Base-by-base conservation (phyloP, 352 stramenopile species). In the Pythium dissotocum region DNA sequence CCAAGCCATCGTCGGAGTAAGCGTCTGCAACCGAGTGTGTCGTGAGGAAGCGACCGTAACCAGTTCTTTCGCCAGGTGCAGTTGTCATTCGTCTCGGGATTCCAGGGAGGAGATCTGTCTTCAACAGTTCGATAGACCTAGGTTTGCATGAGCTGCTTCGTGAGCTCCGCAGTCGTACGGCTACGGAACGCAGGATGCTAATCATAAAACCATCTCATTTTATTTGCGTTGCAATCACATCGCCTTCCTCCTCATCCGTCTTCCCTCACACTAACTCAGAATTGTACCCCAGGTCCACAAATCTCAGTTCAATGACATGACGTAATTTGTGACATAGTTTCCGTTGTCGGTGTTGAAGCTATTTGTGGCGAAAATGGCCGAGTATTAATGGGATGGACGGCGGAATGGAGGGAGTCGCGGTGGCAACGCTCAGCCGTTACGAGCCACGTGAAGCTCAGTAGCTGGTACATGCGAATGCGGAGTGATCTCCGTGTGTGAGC, bases 1-100 rank as follows among this genome's bases (percentile, higher is more conserved):
- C 76, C 76, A 83, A 84, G 77, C 77, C 77, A 67, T 81, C 77
- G 66, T 81, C 77, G 71, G 76, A 80, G 62, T 83, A 83, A 83
- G 67, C 63, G 64, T 63, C 24, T 71, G 38, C 44, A 61, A 56
- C 53, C 56, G 42, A 65, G 57, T 61, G 55, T 73, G 67, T 69
- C 67, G 61, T 73, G 67, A 73, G 38, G 67, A 63, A 73, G 67
- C 57, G 67, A 48, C 67, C 63, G 55, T 58, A 24, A 35, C 42
- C 53, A 66, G 69, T 65, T 68, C 54, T 51, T 49, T 14, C 46
- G 21, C 21, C 46, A 21, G 46, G 53, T 63, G 63, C 24, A 62
- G 42, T 57, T 32, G 33, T 67, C 63, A 18, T 55, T 53, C 54
- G 33, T 55, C 30, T 62, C 36, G 28, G 18, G 30, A 58, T 57